Evolutionary conservation across 2,329 filamentous ascomycete species (phyloP).

Genomic region (Calonectria fujianensis): DNA sequence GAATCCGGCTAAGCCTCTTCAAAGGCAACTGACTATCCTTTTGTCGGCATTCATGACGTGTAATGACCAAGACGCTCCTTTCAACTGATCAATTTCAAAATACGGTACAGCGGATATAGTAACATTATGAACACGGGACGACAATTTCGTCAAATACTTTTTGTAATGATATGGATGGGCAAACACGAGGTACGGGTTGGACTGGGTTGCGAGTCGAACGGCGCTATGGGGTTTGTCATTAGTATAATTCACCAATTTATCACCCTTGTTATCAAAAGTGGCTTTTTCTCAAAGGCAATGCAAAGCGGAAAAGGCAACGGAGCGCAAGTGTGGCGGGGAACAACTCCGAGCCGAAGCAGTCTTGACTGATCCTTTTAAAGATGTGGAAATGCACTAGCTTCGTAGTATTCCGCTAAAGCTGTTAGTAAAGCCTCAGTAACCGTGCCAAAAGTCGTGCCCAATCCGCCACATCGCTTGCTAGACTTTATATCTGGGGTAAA

Average conservation of each 20-base stretch:
- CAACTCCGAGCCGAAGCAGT: not conserved
- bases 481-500: slow-evolving; percentile 72
- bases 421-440: slow-evolving; percentile 81
- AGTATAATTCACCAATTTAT: not conserved
- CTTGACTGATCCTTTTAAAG: not conserved
- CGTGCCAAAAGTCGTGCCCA: slow-evolving; percentile 79
- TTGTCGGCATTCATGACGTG: slow-evolving; percentile 26
- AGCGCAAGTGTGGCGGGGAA: not conserved
- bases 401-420: not conserved
- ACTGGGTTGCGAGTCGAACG: not conserved
- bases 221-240: not conserved
- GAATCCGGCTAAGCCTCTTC: slow-evolving; percentile 38
- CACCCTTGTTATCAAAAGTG: not conserved
- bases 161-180: slow-evolving; percentile 9
- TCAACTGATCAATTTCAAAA: not conserved
- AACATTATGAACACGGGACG: not conserved
- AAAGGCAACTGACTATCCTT: slow-evolving; percentile 39
- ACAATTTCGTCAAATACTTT: slow-evolving; percentile 22
- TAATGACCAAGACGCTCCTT: slow-evolving; percentile 36
- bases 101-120: slow-evolving; percentile 33
- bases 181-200: slow-evolving; percentile 12
- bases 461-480: slow-evolving; percentile 82
- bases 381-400: not conserved
- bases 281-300: not conserved
- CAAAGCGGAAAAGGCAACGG: not conserved